Base-by-base conservation (phyloP, 352 stramenopile genomes). In the Achlya hypogyna region DNA sequence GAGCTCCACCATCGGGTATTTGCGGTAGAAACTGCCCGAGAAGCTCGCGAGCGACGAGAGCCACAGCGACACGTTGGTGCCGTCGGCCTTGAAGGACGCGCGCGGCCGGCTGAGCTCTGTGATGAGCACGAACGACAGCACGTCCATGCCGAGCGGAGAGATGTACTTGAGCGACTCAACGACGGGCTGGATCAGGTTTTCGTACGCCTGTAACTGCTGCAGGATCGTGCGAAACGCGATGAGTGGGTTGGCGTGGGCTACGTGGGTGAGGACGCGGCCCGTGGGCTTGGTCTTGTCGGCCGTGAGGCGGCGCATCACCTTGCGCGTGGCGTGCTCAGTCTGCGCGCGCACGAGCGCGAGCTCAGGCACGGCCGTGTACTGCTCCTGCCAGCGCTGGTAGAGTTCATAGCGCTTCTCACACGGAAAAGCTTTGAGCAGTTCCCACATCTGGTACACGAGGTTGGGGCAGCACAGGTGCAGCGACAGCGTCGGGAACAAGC, bases 141-240 rank as follows among this genome's bases (percentile, higher is more conserved):
- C 93, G 76, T 98, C 95, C 74, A 98, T 91, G 22, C 88, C 88
- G 22, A 98, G 76, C 16, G 89, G 88, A 5, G 93, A 97, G 20
- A 97, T 81, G 69, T 96, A 98, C 65, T 96, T 93, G 72, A 98
- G 93, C n/a, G 86, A 89, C 66, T 98, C 93, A 6, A 98, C 92
- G 63, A 98, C 95, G 16, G 96, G 91, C 67, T 96, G 79, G 58
- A 98, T 98, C 64, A 98, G 75, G 71, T 98, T 98, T 64, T 98
- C 95, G 70, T 98, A 98, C 73, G 91, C 97, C 74, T 98, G 93
- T 73, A 98, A 97, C 73, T 98, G 92, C 51, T 84, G 85, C 28
- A 98, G 74, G 79, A 98, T 98, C 16, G 90, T 96, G 23, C 83
- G 87, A 67, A 98, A 98, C 16, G 98, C 91, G 14, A 98, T 87